A percentile compares a stretch with the other conserved stretches of the same genome.
Evolutionary conservation across 2,329 filamentous ascomycete genomes (phyloP).

Genomic region (Pezicula neosporulosa): DNA sequence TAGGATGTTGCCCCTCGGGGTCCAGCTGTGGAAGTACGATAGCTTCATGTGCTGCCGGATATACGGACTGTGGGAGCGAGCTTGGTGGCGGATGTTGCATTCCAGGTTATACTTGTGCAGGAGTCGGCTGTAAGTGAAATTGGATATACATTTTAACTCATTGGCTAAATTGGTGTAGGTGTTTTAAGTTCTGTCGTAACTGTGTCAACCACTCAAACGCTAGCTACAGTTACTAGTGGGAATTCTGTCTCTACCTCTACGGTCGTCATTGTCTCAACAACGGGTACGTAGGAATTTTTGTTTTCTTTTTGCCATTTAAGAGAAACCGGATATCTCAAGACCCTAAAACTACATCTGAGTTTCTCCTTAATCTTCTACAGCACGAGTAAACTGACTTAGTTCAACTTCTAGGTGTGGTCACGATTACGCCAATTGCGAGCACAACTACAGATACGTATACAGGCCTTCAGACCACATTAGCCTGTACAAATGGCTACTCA

Average conservation of each 20-base stretch:
- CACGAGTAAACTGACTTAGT: conserved; percentile 4
- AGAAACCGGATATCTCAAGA: too few species aligned
- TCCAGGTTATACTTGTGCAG: conserved; percentile 64
- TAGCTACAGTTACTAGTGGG: conserved; percentile 4
- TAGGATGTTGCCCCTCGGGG: conserved; percentile 73
- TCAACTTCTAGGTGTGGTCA: conserved; percentile 1
- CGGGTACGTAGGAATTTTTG: neutral
- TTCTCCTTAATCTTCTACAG: neutral
- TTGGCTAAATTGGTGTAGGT: conserved; percentile 8
- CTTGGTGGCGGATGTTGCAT: conserved; percentile 76
- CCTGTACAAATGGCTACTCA: conserved; percentile 16
- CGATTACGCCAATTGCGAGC: conserved; percentile 5
- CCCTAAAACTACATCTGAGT: too few species aligned
- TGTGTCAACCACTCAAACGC: conserved; percentile 39
- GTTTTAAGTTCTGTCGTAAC: conserved; percentile 8
- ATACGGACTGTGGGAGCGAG: conserved; percentile 60
- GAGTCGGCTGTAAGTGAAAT: conserved; percentile 59
- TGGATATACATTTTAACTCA: conserved; percentile 16
- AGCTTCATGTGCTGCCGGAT: conserved; percentile 55
- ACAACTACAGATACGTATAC: conserved; percentile 11
- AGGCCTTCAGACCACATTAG: conserved; percentile 10
- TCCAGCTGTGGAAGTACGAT: conserved; percentile 61
- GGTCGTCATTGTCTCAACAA: conserved; percentile 1
- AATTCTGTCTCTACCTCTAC: neutral
- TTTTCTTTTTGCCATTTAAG: too few species aligned